These are phyloP conservation scores for Lolium multiflorum DNA, from an alignment of 176 grass and related monocot genomes.

Conservation along the genomic window DNA sequence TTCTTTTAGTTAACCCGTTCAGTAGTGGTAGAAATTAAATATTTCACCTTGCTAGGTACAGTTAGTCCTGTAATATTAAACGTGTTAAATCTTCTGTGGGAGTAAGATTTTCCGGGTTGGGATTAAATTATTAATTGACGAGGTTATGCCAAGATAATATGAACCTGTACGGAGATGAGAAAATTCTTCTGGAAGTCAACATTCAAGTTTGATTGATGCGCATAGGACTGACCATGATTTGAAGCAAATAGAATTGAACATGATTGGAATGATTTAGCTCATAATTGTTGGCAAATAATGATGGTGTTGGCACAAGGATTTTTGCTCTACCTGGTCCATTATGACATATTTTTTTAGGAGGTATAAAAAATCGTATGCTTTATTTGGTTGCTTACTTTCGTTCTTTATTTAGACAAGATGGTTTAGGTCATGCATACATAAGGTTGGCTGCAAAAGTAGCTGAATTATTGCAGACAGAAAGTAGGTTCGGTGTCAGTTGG, in stretches of 20 bases:
- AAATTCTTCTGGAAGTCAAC: conserved; percentile 13
- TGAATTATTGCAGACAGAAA: conserved; percentile 65
- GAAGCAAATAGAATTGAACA: neutral
- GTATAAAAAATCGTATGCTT: conserved; percentile 38
- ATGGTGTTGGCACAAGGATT: conserved; percentile 16
- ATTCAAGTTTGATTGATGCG: conserved; percentile 21
- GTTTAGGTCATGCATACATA: conserved; percentile 30
- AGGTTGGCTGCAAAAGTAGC: conserved; percentile 42
- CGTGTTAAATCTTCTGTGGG: neutral
- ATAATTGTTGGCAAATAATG: conserved; percentile 43
- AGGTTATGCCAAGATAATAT: neutral
- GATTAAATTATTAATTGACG: conserved; percentile 3
- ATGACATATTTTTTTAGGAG: conserved; percentile 23
- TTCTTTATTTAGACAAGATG: conserved; percentile 44
- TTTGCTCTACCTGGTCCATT: conserved; percentile 16
- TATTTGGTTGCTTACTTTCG: conserved; percentile 49
- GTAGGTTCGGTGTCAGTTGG: conserved; percentile 38
- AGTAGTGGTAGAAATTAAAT: neutral
- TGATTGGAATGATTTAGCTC: conserved; percentile 12
- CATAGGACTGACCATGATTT: conserved; percentile 7
- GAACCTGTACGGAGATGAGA: conserved; percentile 27
- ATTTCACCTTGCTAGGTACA: neutral
- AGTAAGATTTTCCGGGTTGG: conserved; percentile 2
- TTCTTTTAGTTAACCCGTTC: conserved; percentile 19
- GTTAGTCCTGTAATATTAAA: neutral